Percentiles rank a stretch among this genome's conserved stretches.
Evolutionary conservation across 305 asterid genomes (phyloP).

Genomic region (Rubia balearica): DNA sequence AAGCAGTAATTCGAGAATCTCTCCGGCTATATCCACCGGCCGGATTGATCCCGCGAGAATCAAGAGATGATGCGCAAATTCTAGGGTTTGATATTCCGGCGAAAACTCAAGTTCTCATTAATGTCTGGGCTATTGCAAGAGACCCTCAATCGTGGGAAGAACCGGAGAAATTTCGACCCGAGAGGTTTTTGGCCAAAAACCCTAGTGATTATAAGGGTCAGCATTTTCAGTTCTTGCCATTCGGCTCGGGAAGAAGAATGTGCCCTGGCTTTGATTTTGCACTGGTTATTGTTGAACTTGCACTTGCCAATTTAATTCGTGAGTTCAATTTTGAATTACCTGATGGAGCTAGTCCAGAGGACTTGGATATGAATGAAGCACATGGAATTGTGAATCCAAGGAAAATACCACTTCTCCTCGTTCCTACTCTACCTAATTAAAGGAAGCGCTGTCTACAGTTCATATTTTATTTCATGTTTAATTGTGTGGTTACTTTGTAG

Average conservation of each 20-base stretch:
- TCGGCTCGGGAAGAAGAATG: constrained; percentile 38
- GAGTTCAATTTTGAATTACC: constrained; percentile 26
- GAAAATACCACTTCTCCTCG: not conserved
- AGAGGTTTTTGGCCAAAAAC: not conserved
- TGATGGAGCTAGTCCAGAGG: constrained; percentile 24
- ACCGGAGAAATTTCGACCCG: not conserved
- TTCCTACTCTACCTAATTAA: not conserved
- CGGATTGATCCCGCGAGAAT: not conserved
- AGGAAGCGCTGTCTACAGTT: no score
- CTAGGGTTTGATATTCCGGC: not conserved
- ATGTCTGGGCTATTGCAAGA: not conserved
- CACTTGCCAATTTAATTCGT: constrained; percentile 30
- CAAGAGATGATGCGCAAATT: not conserved
- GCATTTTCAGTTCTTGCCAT: constrained; percentile 19
- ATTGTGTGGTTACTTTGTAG: no score
- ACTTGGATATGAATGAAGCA: constrained; percentile 37
- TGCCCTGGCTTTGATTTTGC: constrained; percentile 39
- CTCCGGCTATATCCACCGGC: not conserved
- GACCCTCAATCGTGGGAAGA: not conserved
- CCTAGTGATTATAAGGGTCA: not conserved
- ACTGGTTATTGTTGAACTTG: constrained; percentile 28
- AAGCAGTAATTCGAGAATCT: not conserved
- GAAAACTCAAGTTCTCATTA: not conserved
- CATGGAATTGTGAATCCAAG: not conserved
- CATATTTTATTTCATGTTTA: no score